Percentiles rank a stretch among this genome's conserved stretches.
Conservation (phyloP, 108 stramenopile genomes). For the Schizochytrium sp. region DNA sequence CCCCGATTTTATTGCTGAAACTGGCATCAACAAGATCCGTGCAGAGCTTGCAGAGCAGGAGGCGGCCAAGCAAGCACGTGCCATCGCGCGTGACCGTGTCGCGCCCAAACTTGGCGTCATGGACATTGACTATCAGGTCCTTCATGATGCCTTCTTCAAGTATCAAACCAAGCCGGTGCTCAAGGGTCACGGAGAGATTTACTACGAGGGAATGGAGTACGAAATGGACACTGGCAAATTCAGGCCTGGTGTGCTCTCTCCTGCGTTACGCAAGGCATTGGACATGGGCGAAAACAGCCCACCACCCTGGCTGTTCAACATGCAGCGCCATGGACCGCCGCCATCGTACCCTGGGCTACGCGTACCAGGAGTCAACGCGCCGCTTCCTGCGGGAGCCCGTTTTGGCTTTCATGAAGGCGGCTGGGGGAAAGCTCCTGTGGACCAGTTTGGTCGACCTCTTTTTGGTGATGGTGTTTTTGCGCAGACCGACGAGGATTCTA, state of each 20-base stretch:
- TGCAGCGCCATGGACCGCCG: constrained; percentile 97
- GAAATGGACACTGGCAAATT: constrained; percentile 54
- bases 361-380: constrained; percentile 95
- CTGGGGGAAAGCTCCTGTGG: constrained; percentile 98
- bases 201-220: constrained; percentile 95
- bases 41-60: constrained; percentile 75
- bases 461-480: constrained; percentile 66
- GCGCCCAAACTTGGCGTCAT: constrained; percentile 79
- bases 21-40: constrained; percentile 84
- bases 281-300: constrained; percentile 46
- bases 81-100: constrained; percentile 76
- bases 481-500: neutral
- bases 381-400: constrained; percentile 70
- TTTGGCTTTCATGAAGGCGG: constrained; percentile 91
- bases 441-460: constrained; percentile 73
- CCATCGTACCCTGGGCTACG: constrained; percentile 77
- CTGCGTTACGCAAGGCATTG: constrained; percentile 67
- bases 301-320: constrained; percentile 98
- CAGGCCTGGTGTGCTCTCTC: constrained; percentile 50
- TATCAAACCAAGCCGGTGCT: constrained; percentile 84
- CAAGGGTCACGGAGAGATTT: constrained; percentile 68
- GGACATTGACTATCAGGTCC: constrained; percentile 90
- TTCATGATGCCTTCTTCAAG: constrained; percentile 96
- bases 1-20: constrained; percentile 92
- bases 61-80: constrained; percentile 64